phyloP scores from a whole-genome alignment of 2,329 filamentous ascomycete genomes.

The Fusarium pseudograminearum region DNA sequence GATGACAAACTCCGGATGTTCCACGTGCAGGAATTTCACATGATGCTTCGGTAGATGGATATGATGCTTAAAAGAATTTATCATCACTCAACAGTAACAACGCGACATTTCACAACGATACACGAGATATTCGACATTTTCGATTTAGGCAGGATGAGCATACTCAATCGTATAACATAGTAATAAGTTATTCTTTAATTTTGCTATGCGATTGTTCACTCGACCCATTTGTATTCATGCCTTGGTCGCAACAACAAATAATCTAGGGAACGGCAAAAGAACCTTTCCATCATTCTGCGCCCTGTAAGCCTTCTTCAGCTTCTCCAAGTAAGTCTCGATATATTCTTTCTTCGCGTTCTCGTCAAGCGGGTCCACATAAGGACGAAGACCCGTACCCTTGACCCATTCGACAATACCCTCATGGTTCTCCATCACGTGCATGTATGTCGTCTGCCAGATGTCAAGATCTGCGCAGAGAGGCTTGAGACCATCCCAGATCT shows the following conservation, averaged over 20 bases:
- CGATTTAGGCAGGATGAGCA: no score
- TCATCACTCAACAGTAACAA: not conserved
- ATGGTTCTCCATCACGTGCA: conserved; percentile 63
- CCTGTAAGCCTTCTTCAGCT: conserved; percentile 59
- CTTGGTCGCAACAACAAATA: conserved; percentile 64
- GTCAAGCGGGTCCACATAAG: conserved; percentile 63
- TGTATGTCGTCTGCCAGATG: conserved; percentile 67
- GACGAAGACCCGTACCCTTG: conserved; percentile 66
- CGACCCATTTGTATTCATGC: not conserved
- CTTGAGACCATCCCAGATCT: conserved; percentile 63
- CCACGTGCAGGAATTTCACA: conserved; percentile 21
- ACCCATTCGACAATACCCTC: conserved; percentile 70
- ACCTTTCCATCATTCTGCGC: conserved; percentile 64
- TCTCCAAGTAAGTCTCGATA: conserved; percentile 59
- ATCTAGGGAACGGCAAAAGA: conserved; percentile 65
- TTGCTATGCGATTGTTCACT: not conserved
- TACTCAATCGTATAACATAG: accelerated
- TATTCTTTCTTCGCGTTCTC: conserved; percentile 58
- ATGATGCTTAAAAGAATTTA: not conserved
- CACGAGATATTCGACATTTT: accelerated
- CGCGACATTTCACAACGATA: not conserved
- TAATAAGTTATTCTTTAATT: not conserved
- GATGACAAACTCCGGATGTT: conserved; percentile 19
- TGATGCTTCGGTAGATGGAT: not conserved
- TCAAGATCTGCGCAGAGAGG: conserved; percentile 59